A percentile compares a stretch with the other conserved stretches of the same genome.
Conservation (phyloP, 352 stramenopile genomes). For the Phytophthora tubulina region DNA sequence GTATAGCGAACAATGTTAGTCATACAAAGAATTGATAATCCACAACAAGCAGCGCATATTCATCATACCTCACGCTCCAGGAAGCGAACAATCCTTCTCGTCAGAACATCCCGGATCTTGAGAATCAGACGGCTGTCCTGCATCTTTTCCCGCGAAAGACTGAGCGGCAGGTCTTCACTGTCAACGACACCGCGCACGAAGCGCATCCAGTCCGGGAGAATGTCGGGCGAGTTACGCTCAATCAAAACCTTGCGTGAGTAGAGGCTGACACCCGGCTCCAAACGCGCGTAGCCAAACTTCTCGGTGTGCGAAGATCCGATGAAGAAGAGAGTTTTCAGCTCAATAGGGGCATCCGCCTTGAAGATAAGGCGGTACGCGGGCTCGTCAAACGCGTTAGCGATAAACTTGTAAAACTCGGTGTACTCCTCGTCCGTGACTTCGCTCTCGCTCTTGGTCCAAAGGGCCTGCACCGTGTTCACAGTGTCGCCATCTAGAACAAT, state of each 20-base stretch:
- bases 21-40: background rate
- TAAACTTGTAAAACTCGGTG: conserved; percentile 98
- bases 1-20: conserved; percentile 15
- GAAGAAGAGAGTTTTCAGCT: conserved; percentile 99
- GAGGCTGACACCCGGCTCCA: conserved; percentile 97
- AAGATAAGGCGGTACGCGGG: conserved; percentile 97
- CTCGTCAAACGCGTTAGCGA: conserved; percentile 95
- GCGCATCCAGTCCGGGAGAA: conserved; percentile 98
- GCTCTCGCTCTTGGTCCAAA: conserved; percentile 97
- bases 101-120: conserved; percentile 98
- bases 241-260: conserved; percentile 99
- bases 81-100: conserved; percentile 92
- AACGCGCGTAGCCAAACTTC: conserved; percentile 95
- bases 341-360: conserved; percentile 97
- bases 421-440: conserved; percentile 98
- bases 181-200: conserved; percentile 93
- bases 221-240: conserved; percentile 96
- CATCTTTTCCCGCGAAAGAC: conserved; percentile 98
- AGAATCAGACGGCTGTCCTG: conserved; percentile 97
- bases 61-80: conserved; percentile 75
- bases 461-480: conserved; percentile 98
- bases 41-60: background rate
- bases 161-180: conserved; percentile 99
- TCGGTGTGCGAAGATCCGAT: conserved; percentile 97
- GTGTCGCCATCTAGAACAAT: conserved; percentile 97